Evolutionary conservation across 768 basidiomycete genomes (phyloP), one percentile per base, ranked within the genome.

Genomic region (Nidularia sp.): DNA sequence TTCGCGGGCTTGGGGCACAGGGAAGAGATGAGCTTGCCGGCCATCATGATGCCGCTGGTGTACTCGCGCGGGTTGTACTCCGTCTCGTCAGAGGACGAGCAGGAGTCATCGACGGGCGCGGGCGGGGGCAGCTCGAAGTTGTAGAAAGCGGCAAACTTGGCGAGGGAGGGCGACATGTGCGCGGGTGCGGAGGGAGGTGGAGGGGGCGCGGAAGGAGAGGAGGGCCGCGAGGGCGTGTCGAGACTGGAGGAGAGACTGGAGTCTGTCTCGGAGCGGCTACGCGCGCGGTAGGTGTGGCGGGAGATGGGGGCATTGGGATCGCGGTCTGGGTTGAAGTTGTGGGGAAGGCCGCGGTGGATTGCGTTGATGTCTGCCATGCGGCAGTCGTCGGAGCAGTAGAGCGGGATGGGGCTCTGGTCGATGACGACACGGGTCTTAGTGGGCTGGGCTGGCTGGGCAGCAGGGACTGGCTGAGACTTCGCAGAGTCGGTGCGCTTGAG

Each of bases 351-450:
- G 34, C 70, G 70, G 36, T 71, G 64, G 29, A 60, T 61, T 59
- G 65, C 65, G 64, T 43, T 68, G 54, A 48, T 63, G 65, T 92
- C 90, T 39, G 70, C 69, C 41, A 84, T 65, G 54, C 80, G 75
- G 63, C 90, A 93, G 60, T 85, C 79, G 55, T 89, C 86, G 1
- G 89, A 91, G 69, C 90, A 93, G 70, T 93, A 92, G 53, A 92
- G 78, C 15, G 89, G 89, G 1, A 80, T 83, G n/a, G 88, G 89
- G 1, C 76, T 75, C 65, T 88, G 88, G 70, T 90, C 88, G 70
- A 91, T 90, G 69, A 90, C 74, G 8, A 83, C 82, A 45, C 83
- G 83, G 42, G 79, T 74, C 62, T 81, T 80, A 29, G 60, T 55
- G 49, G 53, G 44, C 9, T 10, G 36, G 36, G 15, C 36, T 39